Percentiles rank a stretch among this genome's conserved stretches.
Evolutionary conservation across 441 rosid species (phyloP).

Genomic region (Mallotus repandus): DNA sequence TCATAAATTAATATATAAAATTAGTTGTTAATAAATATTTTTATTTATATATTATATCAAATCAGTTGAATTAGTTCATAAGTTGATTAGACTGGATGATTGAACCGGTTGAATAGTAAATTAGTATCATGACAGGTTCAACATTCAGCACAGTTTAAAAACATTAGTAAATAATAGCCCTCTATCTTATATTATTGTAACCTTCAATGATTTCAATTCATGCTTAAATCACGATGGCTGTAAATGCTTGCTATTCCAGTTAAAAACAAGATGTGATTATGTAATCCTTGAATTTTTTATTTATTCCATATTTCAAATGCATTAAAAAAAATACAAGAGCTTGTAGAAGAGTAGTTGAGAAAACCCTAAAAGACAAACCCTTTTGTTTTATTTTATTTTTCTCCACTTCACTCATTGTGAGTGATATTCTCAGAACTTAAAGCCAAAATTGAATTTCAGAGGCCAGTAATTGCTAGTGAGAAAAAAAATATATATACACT

Average conservation of each 20-base stretch:
- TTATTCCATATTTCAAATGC: too few species aligned
- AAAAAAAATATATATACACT: too few species aligned
- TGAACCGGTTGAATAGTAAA: too few species aligned
- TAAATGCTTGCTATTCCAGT: neutral
- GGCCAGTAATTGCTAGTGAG: too few species aligned
- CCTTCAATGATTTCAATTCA: slow-evolving; percentile 2
- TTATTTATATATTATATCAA: too few species aligned
- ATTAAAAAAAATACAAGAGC: neutral
- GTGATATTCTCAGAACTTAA: neutral
- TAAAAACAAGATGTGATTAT: neutral
- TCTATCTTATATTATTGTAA: neutral
- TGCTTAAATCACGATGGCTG: slow-evolving; percentile 8
- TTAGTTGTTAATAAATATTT: too few species aligned
- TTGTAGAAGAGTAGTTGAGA: neutral
- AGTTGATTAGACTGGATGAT: too few species aligned
- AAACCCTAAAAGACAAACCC: neutral
- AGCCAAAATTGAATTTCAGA: neutral
- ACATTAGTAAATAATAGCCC: neutral
- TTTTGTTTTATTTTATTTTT: neutral
- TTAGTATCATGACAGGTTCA: too few species aligned
- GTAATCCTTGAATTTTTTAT: neutral
- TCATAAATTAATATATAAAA: too few species aligned
- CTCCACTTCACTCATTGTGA: neutral
- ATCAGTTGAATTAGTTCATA: too few species aligned
- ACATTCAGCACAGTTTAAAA: too few species aligned